Percentiles rank a stretch among this genome's conserved stretches.
phyloP scores from a whole-genome alignment of 208 protist genomes.

The Leishmania braziliensis region DNA sequence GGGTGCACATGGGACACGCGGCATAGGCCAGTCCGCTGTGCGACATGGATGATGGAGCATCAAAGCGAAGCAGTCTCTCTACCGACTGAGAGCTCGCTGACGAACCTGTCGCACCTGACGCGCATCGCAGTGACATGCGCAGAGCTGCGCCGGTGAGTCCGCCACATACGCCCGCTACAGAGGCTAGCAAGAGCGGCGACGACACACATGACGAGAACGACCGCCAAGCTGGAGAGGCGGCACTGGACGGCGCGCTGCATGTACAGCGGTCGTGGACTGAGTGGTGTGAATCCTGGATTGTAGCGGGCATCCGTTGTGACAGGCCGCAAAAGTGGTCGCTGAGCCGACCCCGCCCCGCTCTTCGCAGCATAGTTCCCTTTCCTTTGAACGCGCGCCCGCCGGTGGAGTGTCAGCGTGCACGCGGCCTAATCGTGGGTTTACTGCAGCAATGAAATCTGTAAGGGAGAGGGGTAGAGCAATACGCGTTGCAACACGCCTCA shows the following conservation, averaged over 20 bases:
- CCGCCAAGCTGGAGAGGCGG: neutral
- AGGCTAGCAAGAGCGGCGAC: neutral
- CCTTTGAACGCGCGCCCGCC: neutral
- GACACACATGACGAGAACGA: neutral
- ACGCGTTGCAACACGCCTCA: neutral
- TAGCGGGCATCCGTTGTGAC: neutral
- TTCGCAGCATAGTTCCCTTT: constrained; percentile 3
- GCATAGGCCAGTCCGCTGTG: constrained; percentile 72
- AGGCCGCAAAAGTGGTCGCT: neutral
- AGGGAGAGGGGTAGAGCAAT: neutral
- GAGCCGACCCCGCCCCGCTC: neutral
- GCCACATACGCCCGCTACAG: neutral
- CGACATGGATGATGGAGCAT: constrained; percentile 45
- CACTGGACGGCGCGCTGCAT: neutral
- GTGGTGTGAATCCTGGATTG: neutral
- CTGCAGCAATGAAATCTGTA: neutral
- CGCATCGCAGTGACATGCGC: neutral
- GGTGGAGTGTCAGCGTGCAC: too few species aligned
- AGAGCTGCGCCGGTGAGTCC: neutral
- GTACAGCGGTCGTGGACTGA: neutral
- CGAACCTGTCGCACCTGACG: neutral
- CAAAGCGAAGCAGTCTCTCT: constrained; percentile 31
- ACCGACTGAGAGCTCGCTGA: neutral
- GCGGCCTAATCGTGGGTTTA: neutral
- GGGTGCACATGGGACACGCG: constrained; percentile 66